Evolutionary conservation across 495 filamentous ascomycete genomes (phyloP).

Genomic region (Penicillium bialowiezense): DNA sequence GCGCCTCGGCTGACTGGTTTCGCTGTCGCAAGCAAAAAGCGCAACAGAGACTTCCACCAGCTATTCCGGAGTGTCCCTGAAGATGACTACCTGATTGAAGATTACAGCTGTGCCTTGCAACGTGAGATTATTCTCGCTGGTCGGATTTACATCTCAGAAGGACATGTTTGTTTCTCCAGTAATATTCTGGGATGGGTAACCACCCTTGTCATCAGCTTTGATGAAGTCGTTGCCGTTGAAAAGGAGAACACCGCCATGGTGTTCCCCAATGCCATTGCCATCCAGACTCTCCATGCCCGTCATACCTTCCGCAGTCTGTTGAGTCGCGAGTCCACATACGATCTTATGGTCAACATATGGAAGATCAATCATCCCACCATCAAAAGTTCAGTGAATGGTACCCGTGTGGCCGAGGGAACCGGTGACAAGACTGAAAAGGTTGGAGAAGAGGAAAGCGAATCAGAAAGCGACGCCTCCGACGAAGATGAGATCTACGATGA

Average conservation of each 20-base stretch:
- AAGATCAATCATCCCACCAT: constrained; percentile 90
- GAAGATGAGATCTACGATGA: constrained; percentile 78
- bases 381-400: constrained; percentile 84
- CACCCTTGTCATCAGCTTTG: constrained; percentile 94
- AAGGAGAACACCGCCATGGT: constrained; percentile 95
- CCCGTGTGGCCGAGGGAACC: constrained; percentile 72
- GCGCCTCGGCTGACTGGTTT: constrained; percentile 86
- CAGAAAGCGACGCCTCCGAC: constrained; percentile 55
- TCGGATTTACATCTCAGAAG: constrained; percentile 92
- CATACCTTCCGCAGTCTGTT: constrained; percentile 95
- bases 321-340: constrained; percentile 92
- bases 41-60: constrained; percentile 91
- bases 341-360: constrained; percentile 96
- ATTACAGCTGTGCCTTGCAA: constrained; percentile 95
- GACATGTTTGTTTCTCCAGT: constrained; percentile 97
- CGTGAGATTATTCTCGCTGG: constrained; percentile 94
- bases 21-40: constrained; percentile 91
- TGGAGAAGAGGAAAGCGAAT: constrained; percentile 52
- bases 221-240: constrained; percentile 93
- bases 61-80: constrained; percentile 96
- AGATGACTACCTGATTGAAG: constrained; percentile 96
- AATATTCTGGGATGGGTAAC: constrained; percentile 99
- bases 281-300: constrained; percentile 91
- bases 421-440: constrained; percentile 88
- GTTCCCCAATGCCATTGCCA: constrained; percentile 96